These are phyloP conservation scores for Hemisphaericaspora subhashii DNA, from an alignment of 1,139 yeast genomes.

Conservation along the genomic window DNA sequence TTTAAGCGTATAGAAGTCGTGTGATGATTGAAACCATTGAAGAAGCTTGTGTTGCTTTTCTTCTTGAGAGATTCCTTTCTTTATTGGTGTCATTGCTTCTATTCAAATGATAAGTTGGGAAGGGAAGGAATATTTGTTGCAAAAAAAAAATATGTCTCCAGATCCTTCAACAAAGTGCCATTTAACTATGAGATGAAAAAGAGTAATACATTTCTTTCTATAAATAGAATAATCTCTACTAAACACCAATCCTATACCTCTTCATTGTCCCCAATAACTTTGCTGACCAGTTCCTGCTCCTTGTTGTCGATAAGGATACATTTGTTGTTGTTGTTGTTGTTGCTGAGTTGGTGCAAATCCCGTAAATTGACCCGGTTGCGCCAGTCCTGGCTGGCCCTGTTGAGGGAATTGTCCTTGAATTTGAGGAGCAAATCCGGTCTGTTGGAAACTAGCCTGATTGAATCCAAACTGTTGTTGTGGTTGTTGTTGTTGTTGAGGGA, in stretches of 20 bases:
- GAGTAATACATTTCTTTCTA: not conserved
- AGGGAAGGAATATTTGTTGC: not conserved
- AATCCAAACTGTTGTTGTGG: conserved; percentile 13
- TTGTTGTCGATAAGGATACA: conserved; percentile 11
- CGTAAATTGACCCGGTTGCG: conserved; percentile 17
- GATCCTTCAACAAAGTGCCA: too few relatives aligned
- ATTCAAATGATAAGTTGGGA: not conserved
- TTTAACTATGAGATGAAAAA: too few relatives aligned
- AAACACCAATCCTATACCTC: conserved; percentile 3
- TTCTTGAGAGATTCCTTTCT: conserved; percentile 34
- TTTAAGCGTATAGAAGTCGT: conserved; percentile 45
- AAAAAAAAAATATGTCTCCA: too few relatives aligned
- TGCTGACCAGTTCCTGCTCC: conserved; percentile 11
- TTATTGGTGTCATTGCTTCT: conserved; percentile 17
- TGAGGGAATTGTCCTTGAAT: conserved; percentile 22
- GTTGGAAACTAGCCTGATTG: not conserved
- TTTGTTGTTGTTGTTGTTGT: conserved; percentile 13
- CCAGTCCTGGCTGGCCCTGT: conserved; percentile 13
- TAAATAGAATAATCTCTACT: not conserved
- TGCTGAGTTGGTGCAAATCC: conserved; percentile 16
- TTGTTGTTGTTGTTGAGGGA: conserved; percentile 17
- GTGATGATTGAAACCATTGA: conserved; percentile 40
- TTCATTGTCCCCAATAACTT: conserved; percentile 12
- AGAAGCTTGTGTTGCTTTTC: conserved; percentile 40
- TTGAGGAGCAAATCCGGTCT: conserved; percentile 11